Evolutionary conservation across 129 eudicot genomes (phyloP).

Genomic region (Oenanthe sinensis): DNA sequence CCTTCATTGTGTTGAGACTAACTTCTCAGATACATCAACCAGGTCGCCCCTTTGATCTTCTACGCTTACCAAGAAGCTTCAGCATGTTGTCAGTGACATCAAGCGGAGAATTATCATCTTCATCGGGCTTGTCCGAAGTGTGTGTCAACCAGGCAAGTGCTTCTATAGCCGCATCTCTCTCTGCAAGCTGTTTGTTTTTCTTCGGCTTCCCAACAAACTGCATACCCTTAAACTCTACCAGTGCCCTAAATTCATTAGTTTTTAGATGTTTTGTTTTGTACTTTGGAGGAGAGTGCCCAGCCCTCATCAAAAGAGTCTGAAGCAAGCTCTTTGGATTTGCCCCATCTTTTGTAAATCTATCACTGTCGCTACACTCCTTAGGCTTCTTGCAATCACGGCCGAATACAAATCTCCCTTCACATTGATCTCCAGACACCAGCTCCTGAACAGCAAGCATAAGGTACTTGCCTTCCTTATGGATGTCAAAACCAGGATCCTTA

Average conservation of each 20-base stretch:
- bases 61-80: conserved; percentile 68
- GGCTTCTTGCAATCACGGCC: conserved; percentile 78
- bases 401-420: conserved; percentile 89
- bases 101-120: conserved; percentile 46
- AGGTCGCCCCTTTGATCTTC: conserved; percentile 47
- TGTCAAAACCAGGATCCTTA: conserved; percentile 62
- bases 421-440: conserved; percentile 81
- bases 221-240: conserved; percentile 94
- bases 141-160: conserved; percentile 93
- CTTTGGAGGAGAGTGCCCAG: conserved; percentile 93
- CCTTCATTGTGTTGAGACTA: not conserved
- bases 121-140: conserved; percentile 48
- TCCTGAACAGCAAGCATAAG: conserved; percentile 92
- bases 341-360: conserved; percentile 75
- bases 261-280: conserved; percentile 92
- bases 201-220: conserved; percentile 96
- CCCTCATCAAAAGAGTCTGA: conserved; percentile 91
- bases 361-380: conserved; percentile 34
- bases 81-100: conserved; percentile 90
- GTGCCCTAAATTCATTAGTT: conserved; percentile 90
- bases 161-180: conserved; percentile 89
- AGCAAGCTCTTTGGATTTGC: conserved; percentile 85
- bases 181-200: conserved; percentile 80
- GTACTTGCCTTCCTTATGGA: conserved; percentile 90
- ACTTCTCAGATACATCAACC: not conserved